Base-by-base conservation (phyloP, 1,284 basidiomycete genomes). In the Leucoagaricus sp. region DNA sequence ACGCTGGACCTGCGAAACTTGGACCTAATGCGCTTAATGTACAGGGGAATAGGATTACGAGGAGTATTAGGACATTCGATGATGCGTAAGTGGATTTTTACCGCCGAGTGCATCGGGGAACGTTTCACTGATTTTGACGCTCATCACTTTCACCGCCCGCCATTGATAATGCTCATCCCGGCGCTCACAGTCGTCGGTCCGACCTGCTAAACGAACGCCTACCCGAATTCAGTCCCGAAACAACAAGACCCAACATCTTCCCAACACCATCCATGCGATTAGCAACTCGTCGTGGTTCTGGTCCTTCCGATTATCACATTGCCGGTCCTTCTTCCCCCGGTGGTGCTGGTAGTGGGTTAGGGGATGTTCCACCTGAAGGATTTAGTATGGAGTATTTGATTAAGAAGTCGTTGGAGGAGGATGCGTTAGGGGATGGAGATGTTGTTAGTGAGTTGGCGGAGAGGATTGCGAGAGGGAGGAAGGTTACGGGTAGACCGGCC, bases 121-220 rank as follows among this genome's bases (percentile, higher is more conserved):
- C n/a, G n/a, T n/a, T n/a, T n/a, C n/a, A n/a, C n/a, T n/a, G n/a
- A n/a, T n/a, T n/a, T n/a, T n/a, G n/a, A n/a, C n/a, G n/a, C n/a
- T n/a, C n/a, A n/a, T n/a, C n/a, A n/a, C n/a, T n/a, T n/a, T n/a
- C n/a, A n/a, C n/a, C n/a, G n/a, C n/a, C n/a, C n/a, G n/a, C n/a
- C n/a, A n/a, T 5, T 26, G 17, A 21, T 25, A 10, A 50, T 36
- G 48, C 29, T 40, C 50, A 51, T 10, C 28, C 56, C 31, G 31
- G 17, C 41, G 26, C 56, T 28, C 36, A 44, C 64, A 92, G 90
- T 31, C 93, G 95, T 61, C 91, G 91, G 64, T 90, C 89, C 33
- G 96, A 99, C 75, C 81, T 95, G 58, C 86, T 89, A 66, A 99
- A 99, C 77, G 96, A 99, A 73, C 89, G 93, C 57, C 75, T 98